These are phyloP conservation scores for Phytophthora macrochlamydospora DNA, from an alignment of 352 stramenopile genomes.

Conservation along the genomic window DNA sequence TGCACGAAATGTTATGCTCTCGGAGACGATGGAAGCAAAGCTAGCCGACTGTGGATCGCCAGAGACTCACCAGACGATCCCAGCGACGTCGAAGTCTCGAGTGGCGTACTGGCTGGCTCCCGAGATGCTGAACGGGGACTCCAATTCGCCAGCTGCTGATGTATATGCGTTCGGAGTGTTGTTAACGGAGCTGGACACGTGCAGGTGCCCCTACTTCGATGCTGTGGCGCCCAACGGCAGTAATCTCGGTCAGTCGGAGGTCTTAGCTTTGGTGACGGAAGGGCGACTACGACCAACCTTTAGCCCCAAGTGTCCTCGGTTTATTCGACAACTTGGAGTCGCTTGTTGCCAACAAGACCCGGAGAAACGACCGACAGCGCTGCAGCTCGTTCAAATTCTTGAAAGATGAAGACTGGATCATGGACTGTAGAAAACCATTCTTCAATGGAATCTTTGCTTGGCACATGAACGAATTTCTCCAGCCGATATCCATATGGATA, in stretches of 20 bases:
- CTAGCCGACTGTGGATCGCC: slow-evolving; percentile 23
- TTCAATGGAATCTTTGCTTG: neutral
- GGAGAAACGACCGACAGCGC: slow-evolving; percentile 32
- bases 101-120: slow-evolving; percentile 40
- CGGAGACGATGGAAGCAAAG: slow-evolving; percentile 21
- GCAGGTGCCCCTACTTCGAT: slow-evolving; percentile 20
- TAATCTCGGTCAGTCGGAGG: slow-evolving; percentile 6
- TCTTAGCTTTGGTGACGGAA: slow-evolving; percentile 20
- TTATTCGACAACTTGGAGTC: slow-evolving; percentile 42
- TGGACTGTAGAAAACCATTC: too few species aligned
- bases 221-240: slow-evolving; percentile 9
- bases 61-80: slow-evolving; percentile 5
- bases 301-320: slow-evolving; percentile 40
- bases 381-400: slow-evolving; percentile 50
- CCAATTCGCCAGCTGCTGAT: slow-evolving; percentile 53
- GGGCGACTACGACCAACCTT: slow-evolving; percentile 47
- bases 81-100: slow-evolving; percentile 10
- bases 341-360: slow-evolving; percentile 49
- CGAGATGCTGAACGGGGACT: slow-evolving; percentile 58
- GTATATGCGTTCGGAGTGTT: slow-evolving; percentile 68
- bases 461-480: neutral
- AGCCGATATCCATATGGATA: neutral
- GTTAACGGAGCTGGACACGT: slow-evolving; percentile 46
- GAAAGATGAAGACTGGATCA: slow-evolving; percentile 14
- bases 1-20: slow-evolving; percentile 29